These are phyloP conservation scores for Vaccinium vitisidaea DNA, from an alignment of 148 eudicot genomes.

Conservation along the genomic window DNA sequence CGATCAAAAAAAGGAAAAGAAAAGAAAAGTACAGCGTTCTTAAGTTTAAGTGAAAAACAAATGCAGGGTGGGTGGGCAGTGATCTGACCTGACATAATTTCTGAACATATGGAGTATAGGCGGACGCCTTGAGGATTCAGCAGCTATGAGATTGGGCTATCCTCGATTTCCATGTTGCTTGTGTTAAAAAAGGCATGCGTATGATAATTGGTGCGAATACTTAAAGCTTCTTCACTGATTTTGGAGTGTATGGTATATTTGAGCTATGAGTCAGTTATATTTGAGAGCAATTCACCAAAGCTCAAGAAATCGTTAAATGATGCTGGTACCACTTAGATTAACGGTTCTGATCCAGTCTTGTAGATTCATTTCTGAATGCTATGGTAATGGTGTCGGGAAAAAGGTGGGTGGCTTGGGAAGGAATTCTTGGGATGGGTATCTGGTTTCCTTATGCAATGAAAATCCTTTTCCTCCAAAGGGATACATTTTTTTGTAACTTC, in stretches of 20 bases:
- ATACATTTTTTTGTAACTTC: no score
- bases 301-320: not conserved
- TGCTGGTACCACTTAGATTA: not conserved
- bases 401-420: not conserved
- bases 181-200: not conserved
- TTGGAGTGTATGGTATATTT: not conserved
- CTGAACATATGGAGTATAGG: not conserved
- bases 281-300: not conserved
- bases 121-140: not conserved
- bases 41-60: not conserved
- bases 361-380: not conserved
- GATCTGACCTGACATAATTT: not conserved
- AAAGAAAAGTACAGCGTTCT: no score
- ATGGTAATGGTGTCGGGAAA: not conserved
- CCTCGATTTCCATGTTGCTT: not conserved
- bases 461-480: not conserved
- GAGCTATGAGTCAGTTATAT: not conserved
- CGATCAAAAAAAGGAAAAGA: not conserved
- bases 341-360: not conserved
- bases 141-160: not conserved
- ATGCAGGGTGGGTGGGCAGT: not conserved
- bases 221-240: not conserved
- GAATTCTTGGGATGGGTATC: not conserved
- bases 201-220: not conserved
- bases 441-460: not conserved